Conservation (phyloP, 331 rosid genomes). For the Phaseolus coccineus region DNA sequence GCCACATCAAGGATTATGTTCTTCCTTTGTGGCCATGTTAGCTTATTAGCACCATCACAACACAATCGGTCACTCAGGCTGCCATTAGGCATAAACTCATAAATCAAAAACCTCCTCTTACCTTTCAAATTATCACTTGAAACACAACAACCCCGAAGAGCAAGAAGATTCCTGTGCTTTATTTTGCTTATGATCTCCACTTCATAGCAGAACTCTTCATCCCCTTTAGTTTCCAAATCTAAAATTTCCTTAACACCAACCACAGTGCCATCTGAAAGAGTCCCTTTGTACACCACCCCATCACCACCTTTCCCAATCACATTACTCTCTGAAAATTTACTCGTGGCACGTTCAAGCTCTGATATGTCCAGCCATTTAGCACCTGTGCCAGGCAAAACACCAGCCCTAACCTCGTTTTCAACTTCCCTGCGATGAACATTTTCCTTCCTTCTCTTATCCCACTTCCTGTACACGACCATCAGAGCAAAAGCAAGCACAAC, state of each 20-base stretch:
- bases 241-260: slow-evolving; percentile 74
- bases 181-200: slow-evolving; percentile 84
- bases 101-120: slow-evolving; percentile 75
- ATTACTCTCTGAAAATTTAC: slow-evolving; percentile 69
- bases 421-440: slow-evolving; percentile 50
- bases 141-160: slow-evolving; percentile 85
- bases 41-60: slow-evolving; percentile 36
- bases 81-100: slow-evolving; percentile 82
- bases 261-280: slow-evolving; percentile 64
- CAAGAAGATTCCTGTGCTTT: slow-evolving; percentile 75
- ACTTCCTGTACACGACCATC: slow-evolving; percentile 51
- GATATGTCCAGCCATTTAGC: slow-evolving; percentile 72
- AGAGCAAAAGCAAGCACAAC: slow-evolving; percentile 48
- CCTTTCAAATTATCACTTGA: slow-evolving; percentile 64
- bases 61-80: slow-evolving; percentile 65
- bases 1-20: slow-evolving; percentile 82
- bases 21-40: slow-evolving; percentile 88
- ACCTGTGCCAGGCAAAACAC: slow-evolving; percentile 65
- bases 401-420: slow-evolving; percentile 57
- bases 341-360: slow-evolving; percentile 76
- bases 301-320: slow-evolving; percentile 74
- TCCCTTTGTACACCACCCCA: slow-evolving; percentile 82
- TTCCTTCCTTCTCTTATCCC: slow-evolving; percentile 55
- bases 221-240: slow-evolving; percentile 67
- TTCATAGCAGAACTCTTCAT: slow-evolving; percentile 80